Conservation (phyloP, 306 rosid species). For the Castanospermum australe region DNA sequence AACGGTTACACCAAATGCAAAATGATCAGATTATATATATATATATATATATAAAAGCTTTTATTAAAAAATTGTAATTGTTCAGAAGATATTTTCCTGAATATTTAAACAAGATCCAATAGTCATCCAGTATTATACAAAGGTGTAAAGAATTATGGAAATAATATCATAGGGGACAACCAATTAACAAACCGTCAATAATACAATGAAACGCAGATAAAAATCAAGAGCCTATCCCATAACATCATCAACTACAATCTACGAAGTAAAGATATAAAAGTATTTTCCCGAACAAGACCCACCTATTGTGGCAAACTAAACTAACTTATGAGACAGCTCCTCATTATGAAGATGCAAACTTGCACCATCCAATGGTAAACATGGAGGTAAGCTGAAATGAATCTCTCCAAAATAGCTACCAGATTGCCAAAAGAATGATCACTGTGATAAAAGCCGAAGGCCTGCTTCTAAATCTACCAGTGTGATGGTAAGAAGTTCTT, state of each 20-base stretch:
- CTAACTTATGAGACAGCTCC: slow-evolving; percentile 22
- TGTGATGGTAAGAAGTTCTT: slow-evolving; percentile 78
- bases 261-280: not conserved
- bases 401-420: slow-evolving; percentile 30
- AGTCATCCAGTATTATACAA: not conserved
- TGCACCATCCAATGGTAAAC: slow-evolving; percentile 21
- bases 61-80: too few species aligned
- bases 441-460: slow-evolving; percentile 53
- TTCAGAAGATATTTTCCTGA: too few species aligned
- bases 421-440: slow-evolving; percentile 30
- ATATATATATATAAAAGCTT: too few species aligned
- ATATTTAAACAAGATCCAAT: not conserved
- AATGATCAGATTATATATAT: too few species aligned
- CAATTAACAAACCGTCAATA: not conserved
- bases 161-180: not conserved
- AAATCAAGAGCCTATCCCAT: slow-evolving; percentile 21
- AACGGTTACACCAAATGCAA: too few species aligned
- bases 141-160: not conserved
- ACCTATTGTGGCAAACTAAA: slow-evolving; percentile 15
- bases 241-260: slow-evolving; percentile 25
- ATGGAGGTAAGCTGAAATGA: slow-evolving; percentile 19
- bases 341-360: slow-evolving; percentile 14
- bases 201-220: not conserved
- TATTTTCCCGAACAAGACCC: not conserved
- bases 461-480: slow-evolving; percentile 82